Evolutionary conservation across 805 yeast genomes (phyloP).

Genomic region (Yamadazyma scolyti): DNA sequence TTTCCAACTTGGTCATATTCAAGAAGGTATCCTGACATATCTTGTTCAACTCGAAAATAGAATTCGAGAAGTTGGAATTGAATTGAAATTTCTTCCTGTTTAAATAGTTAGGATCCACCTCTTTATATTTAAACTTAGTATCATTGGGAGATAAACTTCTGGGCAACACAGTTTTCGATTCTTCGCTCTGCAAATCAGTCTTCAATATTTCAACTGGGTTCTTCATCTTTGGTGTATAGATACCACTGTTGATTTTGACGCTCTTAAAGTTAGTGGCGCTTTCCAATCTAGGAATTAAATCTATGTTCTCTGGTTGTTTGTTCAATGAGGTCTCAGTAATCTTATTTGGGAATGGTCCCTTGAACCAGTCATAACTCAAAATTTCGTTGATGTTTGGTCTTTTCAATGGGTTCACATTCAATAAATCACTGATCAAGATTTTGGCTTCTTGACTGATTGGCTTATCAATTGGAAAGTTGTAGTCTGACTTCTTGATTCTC

Average conservation of each 20-base stretch:
- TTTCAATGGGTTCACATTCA: conserved; percentile 70
- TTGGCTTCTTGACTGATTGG: conserved; percentile 72
- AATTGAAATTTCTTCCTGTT: conserved; percentile 32
- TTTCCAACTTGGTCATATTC: conserved; percentile 41
- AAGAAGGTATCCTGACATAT: conserved; percentile 33
- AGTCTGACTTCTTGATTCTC: conserved; percentile 81
- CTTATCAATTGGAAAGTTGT: conserved; percentile 68
- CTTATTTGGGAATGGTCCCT: conserved; percentile 74
- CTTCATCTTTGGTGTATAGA: conserved; percentile 48
- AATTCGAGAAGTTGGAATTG: conserved; percentile 33
- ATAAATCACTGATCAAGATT: conserved; percentile 64
- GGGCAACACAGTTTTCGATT: conserved; percentile 70
- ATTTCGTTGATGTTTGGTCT: conserved; percentile 83
- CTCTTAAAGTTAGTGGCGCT: conserved; percentile 64
- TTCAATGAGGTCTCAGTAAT: conserved; percentile 62
- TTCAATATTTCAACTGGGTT: conserved; percentile 69
- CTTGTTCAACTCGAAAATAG: conserved; percentile 36
- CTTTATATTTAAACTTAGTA: conserved; percentile 82
- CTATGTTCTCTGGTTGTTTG: conserved; percentile 56
- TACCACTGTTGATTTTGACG: conserved; percentile 63
- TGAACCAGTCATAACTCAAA: conserved; percentile 81
- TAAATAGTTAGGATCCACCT: conserved; percentile 43
- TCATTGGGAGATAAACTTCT: conserved; percentile 90
- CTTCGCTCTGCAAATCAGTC: conserved; percentile 67
- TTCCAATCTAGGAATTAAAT: conserved; percentile 53